A percentile compares a stretch with the other conserved stretches of the same genome.
Conservation (phyloP, 1,284 basidiomycete genomes). For the Ceratobasidium sp. region DNA sequence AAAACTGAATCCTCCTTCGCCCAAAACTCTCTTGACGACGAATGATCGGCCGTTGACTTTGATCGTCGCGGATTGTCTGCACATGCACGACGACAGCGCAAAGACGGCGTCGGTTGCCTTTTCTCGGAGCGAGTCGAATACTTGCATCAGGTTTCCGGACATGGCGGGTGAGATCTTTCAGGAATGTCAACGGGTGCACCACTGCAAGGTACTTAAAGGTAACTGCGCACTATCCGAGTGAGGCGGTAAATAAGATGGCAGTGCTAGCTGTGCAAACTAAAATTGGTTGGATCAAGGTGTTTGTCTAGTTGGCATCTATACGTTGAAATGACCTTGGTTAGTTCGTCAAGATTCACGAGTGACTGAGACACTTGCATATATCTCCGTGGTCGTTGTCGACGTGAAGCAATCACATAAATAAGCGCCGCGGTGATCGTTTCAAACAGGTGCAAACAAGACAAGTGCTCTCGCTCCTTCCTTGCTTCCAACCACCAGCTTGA, state of each 20-base stretch:
- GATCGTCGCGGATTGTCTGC: slow-evolving; percentile 82
- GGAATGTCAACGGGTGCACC: background rate
- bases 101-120: slow-evolving; percentile 83
- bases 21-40: slow-evolving; percentile 89
- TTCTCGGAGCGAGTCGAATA: slow-evolving; percentile 74
- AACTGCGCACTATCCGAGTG: slow-evolving; percentile 18
- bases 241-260: slow-evolving; percentile 23
- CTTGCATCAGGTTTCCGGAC: slow-evolving; percentile 32
- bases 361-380: background rate
- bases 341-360: background rate
- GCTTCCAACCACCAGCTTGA: background rate
- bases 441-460: background rate
- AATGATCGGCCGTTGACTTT: slow-evolving; percentile 96
- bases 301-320: background rate
- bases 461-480: background rate
- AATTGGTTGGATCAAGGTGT: background rate
- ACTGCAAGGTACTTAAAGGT: slow-evolving; percentile 21
- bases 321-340: background rate
- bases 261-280: slow-evolving; percentile 29
- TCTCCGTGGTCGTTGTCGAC: background rate
- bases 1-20: slow-evolving; percentile 96
- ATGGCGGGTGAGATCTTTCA: slow-evolving; percentile 18
- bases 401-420: background rate
- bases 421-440: slow-evolving; percentile 30
- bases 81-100: slow-evolving; percentile 82